Percentiles rank a stretch among this genome's conserved stretches.
These are phyloP conservation scores for Podaxis sp. DNA, from an alignment of 768 basidiomycete genomes.

Conservation along the genomic window DNA sequence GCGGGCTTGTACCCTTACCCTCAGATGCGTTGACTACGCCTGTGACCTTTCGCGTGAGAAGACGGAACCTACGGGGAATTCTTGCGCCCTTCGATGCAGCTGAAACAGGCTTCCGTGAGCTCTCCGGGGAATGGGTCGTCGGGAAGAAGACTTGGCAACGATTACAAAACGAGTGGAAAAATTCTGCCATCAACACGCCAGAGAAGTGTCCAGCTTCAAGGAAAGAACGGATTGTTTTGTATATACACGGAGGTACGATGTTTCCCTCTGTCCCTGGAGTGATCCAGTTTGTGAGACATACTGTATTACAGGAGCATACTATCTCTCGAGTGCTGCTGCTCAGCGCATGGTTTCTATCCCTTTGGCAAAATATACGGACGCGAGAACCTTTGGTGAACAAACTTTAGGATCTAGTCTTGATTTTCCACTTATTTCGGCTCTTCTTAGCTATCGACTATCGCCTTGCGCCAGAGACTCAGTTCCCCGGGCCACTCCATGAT, in stretches of 20 bases:
- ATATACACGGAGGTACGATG: conserved; percentile 83
- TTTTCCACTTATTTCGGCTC: conserved; percentile 4
- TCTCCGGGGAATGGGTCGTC: conserved; percentile 97
- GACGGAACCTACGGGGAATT: conserved; percentile 74
- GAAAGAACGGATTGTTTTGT: conserved; percentile 84
- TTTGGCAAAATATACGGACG: conserved; percentile 82
- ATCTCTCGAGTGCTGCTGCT: conserved; percentile 85
- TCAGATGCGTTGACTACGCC: conserved; percentile 94
- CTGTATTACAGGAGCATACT: conserved; percentile 74
- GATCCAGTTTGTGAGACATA: conserved; percentile 6
- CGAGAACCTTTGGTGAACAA: conserved; percentile 72
- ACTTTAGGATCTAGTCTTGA: conserved; percentile 2
- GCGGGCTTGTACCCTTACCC: conserved; percentile 81
- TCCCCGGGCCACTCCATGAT: conserved; percentile 88
- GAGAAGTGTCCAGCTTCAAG: conserved; percentile 29
- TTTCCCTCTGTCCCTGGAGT: not conserved
- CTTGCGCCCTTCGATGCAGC: conserved; percentile 68
- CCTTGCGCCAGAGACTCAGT: conserved; percentile 91
- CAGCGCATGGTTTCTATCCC: conserved; percentile 91
- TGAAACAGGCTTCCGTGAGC: conserved; percentile 77
- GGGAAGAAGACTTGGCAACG: conserved; percentile 87
- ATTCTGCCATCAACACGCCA: conserved; percentile 28
- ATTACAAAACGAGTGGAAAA: conserved; percentile 78
- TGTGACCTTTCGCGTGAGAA: conserved; percentile 82
- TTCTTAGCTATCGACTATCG: conserved; percentile 90